phyloP scores from a whole-genome alignment of 1,284 basidiomycete genomes.

The Apiotrichum porosum region DNA sequence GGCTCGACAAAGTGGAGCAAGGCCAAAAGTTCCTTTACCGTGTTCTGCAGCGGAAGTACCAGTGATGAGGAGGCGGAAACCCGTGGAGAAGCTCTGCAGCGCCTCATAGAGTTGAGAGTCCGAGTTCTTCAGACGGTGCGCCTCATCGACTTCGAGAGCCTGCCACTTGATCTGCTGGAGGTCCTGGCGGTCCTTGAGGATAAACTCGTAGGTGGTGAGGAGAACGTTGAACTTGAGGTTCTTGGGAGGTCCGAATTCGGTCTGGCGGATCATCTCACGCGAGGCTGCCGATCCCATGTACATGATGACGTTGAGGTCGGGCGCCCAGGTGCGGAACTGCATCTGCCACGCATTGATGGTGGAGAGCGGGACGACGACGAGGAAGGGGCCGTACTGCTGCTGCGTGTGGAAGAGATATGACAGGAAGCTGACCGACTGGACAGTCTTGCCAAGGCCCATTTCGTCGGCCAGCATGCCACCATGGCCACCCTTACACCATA shows the following conservation, averaged over 20 bases:
- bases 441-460: constrained; percentile 98
- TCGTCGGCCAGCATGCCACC: constrained; percentile 93
- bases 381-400: constrained; percentile 92
- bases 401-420: constrained; percentile 92
- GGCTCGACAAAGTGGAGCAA: constrained; percentile 99
- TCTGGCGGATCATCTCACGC: constrained; percentile 84
- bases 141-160: constrained; percentile 93
- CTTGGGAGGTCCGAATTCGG: constrained; percentile 81
- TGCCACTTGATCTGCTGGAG: constrained; percentile 96
- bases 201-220: constrained; percentile 95
- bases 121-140: constrained; percentile 96
- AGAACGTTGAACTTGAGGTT: constrained; percentile 92
- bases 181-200: constrained; percentile 83
- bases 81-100: constrained; percentile 78
- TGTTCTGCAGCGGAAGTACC: constrained; percentile 98
- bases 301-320: constrained; percentile 92
- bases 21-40: constrained; percentile 94
- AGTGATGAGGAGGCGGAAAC: constrained; percentile 92
- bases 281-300: constrained; percentile 89
- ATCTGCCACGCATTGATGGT: constrained; percentile 98
- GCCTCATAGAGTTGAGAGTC: constrained; percentile 97
- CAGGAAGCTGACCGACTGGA: constrained; percentile 93
- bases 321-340: constrained; percentile 93
- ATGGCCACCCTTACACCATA: constrained; percentile 92
- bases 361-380: constrained; percentile 95